Conservation (phyloP, 495 filamentous ascomycete genomes). For the Podospora anserina region DNA sequence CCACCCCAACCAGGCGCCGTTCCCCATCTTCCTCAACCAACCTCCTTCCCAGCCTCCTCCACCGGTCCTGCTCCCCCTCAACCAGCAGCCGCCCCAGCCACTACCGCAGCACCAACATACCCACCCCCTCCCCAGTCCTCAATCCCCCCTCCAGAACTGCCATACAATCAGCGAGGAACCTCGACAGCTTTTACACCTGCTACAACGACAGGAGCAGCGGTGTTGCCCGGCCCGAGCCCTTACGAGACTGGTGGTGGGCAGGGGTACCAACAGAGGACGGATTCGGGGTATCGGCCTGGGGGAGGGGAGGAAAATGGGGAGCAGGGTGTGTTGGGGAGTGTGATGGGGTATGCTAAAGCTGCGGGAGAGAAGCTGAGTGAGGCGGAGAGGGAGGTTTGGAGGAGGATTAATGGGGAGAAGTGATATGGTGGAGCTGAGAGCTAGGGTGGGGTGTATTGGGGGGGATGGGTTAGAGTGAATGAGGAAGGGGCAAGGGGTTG, state of each 20-base stretch:
- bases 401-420: conserved; percentile 56
- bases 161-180: conserved; percentile 39
- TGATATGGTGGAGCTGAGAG: background rate
- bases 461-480: background rate
- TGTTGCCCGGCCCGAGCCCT: conserved; percentile 2
- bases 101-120: conserved; percentile 46
- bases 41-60: background rate
- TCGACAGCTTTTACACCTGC: conserved; percentile 19
- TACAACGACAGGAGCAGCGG: background rate
- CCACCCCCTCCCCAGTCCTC: conserved; percentile 43
- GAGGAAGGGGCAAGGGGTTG: no score
- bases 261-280: background rate
- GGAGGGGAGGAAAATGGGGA: conserved; percentile 37
- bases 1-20: conserved; percentile 58
- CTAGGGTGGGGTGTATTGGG: background rate
- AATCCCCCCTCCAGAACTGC: conserved; percentile 35
- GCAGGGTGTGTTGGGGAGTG: conserved; percentile 50
- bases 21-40: conserved; percentile 22
- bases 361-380: conserved; percentile 60
- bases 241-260: conserved; percentile 7
- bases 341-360: conserved; percentile 58
- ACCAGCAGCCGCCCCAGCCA: conserved; percentile 11
- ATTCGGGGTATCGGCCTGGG: background rate
- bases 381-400: conserved; percentile 70
- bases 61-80: background rate